A percentile compares a stretch with the other conserved stretches of the same genome.
phyloP scores from a whole-genome alignment of 2,329 filamentous ascomycete species.

The Sclerotinia borealis region DNA sequence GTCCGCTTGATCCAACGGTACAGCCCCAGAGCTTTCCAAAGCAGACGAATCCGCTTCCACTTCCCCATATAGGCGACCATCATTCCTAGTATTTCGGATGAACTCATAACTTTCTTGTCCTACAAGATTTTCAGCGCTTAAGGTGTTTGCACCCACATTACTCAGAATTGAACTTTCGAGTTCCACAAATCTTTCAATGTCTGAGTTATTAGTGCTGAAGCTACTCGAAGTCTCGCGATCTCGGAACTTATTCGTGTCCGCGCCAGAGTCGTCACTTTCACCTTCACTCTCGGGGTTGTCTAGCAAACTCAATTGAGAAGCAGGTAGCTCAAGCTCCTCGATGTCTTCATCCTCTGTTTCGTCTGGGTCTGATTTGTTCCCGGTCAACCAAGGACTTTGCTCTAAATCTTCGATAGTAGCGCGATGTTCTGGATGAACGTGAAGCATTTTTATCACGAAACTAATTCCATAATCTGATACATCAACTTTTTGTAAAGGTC shows the following conservation, averaged over 20 bases:
- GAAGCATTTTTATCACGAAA: conserved; percentile 73
- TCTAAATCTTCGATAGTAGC: conserved; percentile 68
- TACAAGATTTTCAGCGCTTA: background rate
- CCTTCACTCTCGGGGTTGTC: conserved; percentile 12
- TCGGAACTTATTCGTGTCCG: conserved; percentile 24
- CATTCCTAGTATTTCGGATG: conserved; percentile 10
- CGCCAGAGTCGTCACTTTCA: conserved; percentile 18
- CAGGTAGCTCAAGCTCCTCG: conserved; percentile 23
- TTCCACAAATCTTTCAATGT: background rate
- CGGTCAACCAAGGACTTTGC: conserved; percentile 64
- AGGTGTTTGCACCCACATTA: conserved; percentile 12
- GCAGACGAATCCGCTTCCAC: conserved; percentile 27
- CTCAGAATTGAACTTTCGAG: conserved; percentile 16
- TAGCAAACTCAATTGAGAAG: conserved; percentile 31
- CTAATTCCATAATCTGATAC: conserved; percentile 65
- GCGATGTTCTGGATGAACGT: conserved; percentile 70
- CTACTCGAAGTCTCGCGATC: conserved; percentile 27
- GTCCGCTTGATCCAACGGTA: conserved; percentile 27
- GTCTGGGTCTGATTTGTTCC: conserved; percentile 20
- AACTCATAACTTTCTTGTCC: conserved; percentile 20
- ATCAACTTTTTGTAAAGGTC: conserved; percentile 50
- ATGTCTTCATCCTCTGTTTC: conserved; percentile 27
- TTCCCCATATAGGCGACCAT: conserved; percentile 31
- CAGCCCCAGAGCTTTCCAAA: conserved; percentile 30
- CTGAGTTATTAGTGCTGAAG: conserved; percentile 22